Conservation (phyloP, 257 asterid species). For the Salvia hispanica region DNA sequence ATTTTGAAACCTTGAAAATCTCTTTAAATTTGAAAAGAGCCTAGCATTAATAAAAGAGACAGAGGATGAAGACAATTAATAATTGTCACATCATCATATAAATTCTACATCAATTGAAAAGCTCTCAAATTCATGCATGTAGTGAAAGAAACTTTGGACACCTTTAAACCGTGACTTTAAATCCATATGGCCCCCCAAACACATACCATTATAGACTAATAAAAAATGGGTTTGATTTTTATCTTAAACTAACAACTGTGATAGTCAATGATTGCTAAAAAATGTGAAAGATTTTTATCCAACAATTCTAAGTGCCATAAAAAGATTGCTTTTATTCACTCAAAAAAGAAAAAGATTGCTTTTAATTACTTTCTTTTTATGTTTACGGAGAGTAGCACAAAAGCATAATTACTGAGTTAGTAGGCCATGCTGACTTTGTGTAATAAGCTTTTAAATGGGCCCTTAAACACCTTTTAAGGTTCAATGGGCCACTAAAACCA, state of each 20-base stretch:
- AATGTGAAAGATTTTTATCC: constrained; percentile 41
- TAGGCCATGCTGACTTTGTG: constrained; percentile 46
- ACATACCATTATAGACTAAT: constrained; percentile 34
- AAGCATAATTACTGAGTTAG: constrained; percentile 32
- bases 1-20: neutral
- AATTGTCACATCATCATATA: constrained; percentile 24
- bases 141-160: constrained; percentile 31
- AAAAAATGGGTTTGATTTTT: constrained; percentile 34
- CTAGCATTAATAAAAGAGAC: neutral
- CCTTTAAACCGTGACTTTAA: constrained; percentile 50
- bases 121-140: constrained; percentile 48
- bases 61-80: neutral
- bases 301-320: constrained; percentile 52
- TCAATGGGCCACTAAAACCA: constrained; percentile 10
- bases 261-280: constrained; percentile 61
- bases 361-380: constrained; percentile 39
- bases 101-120: constrained; percentile 28
- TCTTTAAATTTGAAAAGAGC: neutral
- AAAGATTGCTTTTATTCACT: constrained; percentile 56
- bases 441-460: constrained; percentile 12
- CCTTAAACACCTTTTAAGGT: constrained; percentile 14
- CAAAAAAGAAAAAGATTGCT: constrained; percentile 48
- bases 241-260: constrained; percentile 45
- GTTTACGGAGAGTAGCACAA: constrained; percentile 18
- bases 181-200: constrained; percentile 47